These are phyloP conservation scores for Gillenia trifoliata DNA, from an alignment of 306 rosid species.

Conservation along the genomic window DNA sequence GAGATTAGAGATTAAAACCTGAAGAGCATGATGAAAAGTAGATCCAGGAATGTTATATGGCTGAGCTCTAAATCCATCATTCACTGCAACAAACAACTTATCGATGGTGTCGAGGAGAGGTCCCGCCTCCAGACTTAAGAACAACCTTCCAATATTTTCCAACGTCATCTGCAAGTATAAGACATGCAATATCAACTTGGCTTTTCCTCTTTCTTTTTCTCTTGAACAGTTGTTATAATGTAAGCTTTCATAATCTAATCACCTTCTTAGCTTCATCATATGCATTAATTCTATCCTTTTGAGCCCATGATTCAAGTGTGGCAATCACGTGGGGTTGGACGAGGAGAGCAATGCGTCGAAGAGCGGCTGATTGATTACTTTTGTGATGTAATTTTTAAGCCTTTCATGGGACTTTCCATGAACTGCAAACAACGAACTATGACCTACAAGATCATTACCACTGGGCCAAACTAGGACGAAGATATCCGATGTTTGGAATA, in stretches of 20 bases:
- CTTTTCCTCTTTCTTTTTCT: too few relatives aligned
- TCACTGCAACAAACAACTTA: not conserved
- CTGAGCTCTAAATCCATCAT: slow-evolving; percentile 22
- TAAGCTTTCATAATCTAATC: too few relatives aligned
- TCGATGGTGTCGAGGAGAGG: not conserved
- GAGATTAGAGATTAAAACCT: slow-evolving; percentile 13
- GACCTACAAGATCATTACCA: slow-evolving; percentile 7
- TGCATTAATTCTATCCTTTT: slow-evolving; percentile 9
- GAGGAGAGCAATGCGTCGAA: slow-evolving; percentile 9
- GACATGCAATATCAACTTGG: too few relatives aligned
- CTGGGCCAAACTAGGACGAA: slow-evolving; percentile 18
- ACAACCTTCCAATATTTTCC: slow-evolving; percentile 15
- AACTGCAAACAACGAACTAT: slow-evolving; percentile 7
- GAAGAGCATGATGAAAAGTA: slow-evolving; percentile 25
- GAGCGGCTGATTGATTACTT: slow-evolving; percentile 18
- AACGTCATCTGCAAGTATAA: slow-evolving; percentile 12
- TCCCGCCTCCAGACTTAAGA: slow-evolving; percentile 15
- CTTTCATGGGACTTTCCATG: slow-evolving; percentile 18
- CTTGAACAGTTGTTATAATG: too few relatives aligned
- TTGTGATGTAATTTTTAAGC: slow-evolving; percentile 2
- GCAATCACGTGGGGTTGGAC: slow-evolving; percentile 19
- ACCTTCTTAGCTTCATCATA: slow-evolving; percentile 12
- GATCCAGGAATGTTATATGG: slow-evolving; percentile 36
- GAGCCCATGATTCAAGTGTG: slow-evolving; percentile 12
- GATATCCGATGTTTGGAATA: not conserved